These are phyloP conservation scores for Yueomyces sp. DNA, from an alignment of 805 yeast genomes.

Conservation along the genomic window DNA sequence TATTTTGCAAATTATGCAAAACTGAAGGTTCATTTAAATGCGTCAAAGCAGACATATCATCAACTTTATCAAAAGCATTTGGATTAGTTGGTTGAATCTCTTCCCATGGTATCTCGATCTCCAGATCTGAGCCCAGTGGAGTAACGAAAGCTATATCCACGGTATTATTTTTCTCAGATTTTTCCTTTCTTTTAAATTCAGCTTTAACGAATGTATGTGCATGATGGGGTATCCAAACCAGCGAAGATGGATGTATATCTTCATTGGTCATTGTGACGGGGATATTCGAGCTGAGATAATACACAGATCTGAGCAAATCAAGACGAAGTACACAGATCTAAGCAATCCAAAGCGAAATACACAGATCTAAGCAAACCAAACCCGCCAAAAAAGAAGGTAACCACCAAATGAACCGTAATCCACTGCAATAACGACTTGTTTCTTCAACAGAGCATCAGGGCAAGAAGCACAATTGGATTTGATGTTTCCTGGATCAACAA, in stretches of 20 bases:
- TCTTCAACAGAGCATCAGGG: too few species aligned
- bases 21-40: slow-evolving; percentile 92
- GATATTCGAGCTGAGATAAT: too few species aligned
- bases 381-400: too few species aligned
- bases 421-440: too few species aligned
- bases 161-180: slow-evolving; percentile 10
- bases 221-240: slow-evolving; percentile 23
- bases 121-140: background rate
- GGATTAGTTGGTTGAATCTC: slow-evolving; percentile 56
- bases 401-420: too few species aligned
- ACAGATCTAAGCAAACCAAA: too few species aligned
- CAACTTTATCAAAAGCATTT: slow-evolving; percentile 73
- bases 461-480: too few species aligned
- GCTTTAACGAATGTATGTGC: slow-evolving; percentile 18
- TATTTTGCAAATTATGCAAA: slow-evolving; percentile 62
- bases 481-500: too few species aligned
- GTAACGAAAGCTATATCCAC: slow-evolving; percentile 3
- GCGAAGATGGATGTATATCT: background rate
- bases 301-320: too few species aligned
- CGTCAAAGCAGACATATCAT: slow-evolving; percentile 93
- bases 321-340: too few species aligned
- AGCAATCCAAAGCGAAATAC: too few species aligned
- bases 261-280: background rate
- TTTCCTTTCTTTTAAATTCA: slow-evolving; percentile 9
- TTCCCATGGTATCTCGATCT: slow-evolving; percentile 15